Conservation (phyloP, 78 protist genomes). For the Dictyostelium citrinum region DNA sequence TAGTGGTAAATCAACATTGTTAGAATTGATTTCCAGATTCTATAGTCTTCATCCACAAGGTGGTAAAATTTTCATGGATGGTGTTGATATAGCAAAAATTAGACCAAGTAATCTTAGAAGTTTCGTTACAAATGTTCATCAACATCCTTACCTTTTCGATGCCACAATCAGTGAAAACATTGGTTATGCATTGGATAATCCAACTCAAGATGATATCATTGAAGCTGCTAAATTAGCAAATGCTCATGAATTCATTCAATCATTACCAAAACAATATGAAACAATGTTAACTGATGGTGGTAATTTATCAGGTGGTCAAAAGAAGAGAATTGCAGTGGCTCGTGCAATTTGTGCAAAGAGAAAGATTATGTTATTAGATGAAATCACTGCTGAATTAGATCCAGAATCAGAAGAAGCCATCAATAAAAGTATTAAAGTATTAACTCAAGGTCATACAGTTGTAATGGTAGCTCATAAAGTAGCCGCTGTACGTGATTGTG, state of each 20-base stretch:
- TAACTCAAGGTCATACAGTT: constrained; percentile 72
- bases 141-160: constrained; percentile 88
- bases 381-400: constrained; percentile 95
- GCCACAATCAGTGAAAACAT: constrained; percentile 74
- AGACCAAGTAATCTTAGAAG: constrained; percentile 64
- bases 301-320: constrained; percentile 93
- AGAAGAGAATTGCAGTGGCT: constrained; percentile 96
- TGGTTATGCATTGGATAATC: constrained; percentile 64
- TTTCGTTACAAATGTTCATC: constrained; percentile 83
- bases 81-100: constrained; percentile 42
- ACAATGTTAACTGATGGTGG: constrained; percentile 87
- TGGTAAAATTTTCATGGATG: constrained; percentile 84
- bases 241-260: constrained; percentile 91
- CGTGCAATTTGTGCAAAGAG: constrained; percentile 89
- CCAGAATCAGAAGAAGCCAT: constrained; percentile 89
- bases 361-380: constrained; percentile 92
- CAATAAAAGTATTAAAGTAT: constrained; percentile 82
- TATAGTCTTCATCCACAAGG: constrained; percentile 40
- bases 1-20: constrained; percentile 88
- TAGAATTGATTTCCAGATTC: constrained; percentile 75
- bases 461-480: constrained; percentile 95
- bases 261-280: constrained; percentile 85
- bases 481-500: constrained; percentile 87
- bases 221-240: constrained; percentile 90
- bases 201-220: constrained; percentile 57